Evolutionary conservation across 1,284 basidiomycete genomes (phyloP), one percentile per base, ranked within the genome.

Genomic region (Cutaneotrichosporon sp.): DNA sequence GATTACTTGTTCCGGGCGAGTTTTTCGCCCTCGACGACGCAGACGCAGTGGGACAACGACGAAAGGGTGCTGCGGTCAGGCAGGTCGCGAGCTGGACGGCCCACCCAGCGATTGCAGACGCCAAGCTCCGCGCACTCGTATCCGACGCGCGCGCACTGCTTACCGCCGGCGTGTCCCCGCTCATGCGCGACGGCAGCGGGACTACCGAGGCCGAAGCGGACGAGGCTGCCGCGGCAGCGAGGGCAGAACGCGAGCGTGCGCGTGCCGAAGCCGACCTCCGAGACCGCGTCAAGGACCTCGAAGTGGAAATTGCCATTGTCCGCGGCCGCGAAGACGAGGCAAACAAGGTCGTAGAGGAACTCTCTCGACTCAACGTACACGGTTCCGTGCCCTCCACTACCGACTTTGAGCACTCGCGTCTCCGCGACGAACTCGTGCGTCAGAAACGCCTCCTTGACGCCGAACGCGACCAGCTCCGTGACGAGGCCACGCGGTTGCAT

Each of bases 391-490:
- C 54, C 4, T 44, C 46, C 18, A 54, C 59, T 20, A 59, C 53
- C 3, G 59, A 62, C 44, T 54, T 61, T 51, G 58, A 55, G 14
- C 59, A 61, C 30, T 37, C 46, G n/a, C 46, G 54, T 54, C 51
- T 60, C 8, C 55, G 59, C 44, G 46, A 48, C 26, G 63, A 64
- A 21, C 48, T 70, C 34, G 59, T 62, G 46, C 57, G 64, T 13
- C 66, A 75, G 54, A 64, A 62, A 38, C 63, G 64, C 22, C 52
- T 63, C 15, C 80, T 90, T 8, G 84, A 88, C 47, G 76, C 79
- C 10, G 86, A 90, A 63, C 79, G 85, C 12, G 76, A 76, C 48
- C 81, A 81, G 56, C 83, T 88, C 60, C 82, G 82, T 0, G 82
- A 84, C 53, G 83, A 83, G 12, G 78, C 83, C 13, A 74, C 84